Conservation (phyloP, 2,329 filamentous ascomycete genomes). For the Raffaelea arxii region DNA sequence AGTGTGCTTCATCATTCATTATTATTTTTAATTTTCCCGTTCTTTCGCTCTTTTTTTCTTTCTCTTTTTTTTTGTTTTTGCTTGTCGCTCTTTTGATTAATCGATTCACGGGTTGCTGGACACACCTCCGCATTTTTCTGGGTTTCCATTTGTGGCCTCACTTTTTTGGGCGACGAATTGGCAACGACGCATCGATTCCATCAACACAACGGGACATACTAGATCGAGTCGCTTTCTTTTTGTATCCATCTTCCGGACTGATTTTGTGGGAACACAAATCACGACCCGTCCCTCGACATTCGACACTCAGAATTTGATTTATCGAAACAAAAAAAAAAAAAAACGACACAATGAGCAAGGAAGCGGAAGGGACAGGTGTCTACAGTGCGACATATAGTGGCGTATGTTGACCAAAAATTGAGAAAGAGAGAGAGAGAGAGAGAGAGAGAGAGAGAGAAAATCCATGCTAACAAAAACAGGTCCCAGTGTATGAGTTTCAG, state of each 20-base stretch:
- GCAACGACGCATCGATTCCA: too few relatives aligned
- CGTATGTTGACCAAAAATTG: conserved; percentile 32
- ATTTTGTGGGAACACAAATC: too few relatives aligned
- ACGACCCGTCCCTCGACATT: too few relatives aligned
- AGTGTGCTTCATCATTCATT: neutral
- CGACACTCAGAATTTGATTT: too few relatives aligned
- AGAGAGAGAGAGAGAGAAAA: conserved; percentile 2
- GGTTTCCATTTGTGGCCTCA: too few relatives aligned
- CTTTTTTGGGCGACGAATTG: too few relatives aligned
- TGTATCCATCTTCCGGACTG: neutral
- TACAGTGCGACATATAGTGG: conserved; percentile 63
- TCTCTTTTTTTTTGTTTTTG: neutral
- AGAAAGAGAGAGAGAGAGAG: neutral
- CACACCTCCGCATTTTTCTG: too few relatives aligned
- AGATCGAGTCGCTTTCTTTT: too few relatives aligned
- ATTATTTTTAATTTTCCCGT: neutral
- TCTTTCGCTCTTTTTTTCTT: neutral
- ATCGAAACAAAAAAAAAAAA: too few relatives aligned
- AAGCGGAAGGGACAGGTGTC: conserved; percentile 35
- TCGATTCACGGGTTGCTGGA: too few relatives aligned
- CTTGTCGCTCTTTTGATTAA: too few relatives aligned
- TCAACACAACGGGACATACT: neutral
- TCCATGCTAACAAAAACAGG: conserved; percentile 38
- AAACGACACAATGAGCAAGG: conserved; percentile 37
- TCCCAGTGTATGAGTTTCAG: conserved; percentile 90